Percentiles rank a stretch among this genome's conserved stretches.
Evolutionary conservation across 768 basidiomycete genomes (phyloP).

Genomic region (Termitomyces heimii): DNA sequence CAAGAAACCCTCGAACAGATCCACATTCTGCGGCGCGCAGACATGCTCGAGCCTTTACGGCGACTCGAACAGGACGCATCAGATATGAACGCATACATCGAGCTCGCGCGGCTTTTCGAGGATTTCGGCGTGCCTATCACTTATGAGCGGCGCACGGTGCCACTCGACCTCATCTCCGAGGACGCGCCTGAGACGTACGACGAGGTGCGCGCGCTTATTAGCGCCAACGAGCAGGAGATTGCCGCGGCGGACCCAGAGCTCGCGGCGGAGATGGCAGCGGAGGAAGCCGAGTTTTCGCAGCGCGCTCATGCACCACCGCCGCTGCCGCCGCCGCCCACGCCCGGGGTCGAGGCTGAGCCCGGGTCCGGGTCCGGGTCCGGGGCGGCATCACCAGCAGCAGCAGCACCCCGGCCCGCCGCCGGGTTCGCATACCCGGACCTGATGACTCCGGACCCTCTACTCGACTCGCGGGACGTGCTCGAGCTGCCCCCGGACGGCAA

Average conservation of each 20-base stretch:
- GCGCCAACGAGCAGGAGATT: background rate
- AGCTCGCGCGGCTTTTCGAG: background rate
- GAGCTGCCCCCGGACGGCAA: conserved; percentile 45
- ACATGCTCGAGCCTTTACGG: background rate
- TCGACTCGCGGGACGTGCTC: conserved; percentile 53
- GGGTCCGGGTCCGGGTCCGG: no score
- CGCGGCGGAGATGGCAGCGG: conserved; percentile 4
- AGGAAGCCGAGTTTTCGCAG: background rate
- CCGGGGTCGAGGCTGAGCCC: no score
- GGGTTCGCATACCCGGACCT: conserved; percentile 50
- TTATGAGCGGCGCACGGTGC: background rate
- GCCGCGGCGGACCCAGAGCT: background rate
- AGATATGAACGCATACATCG: background rate
- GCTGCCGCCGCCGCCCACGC: no score
- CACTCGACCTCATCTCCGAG: background rate
- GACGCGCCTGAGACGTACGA: background rate
- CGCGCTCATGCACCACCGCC: no score
- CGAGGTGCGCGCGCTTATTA: background rate
- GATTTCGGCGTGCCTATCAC: background rate
- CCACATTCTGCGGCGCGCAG: background rate
- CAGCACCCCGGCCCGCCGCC: no score
- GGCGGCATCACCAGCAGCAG: no score
- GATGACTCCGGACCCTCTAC: conserved; percentile 52
- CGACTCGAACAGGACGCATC: background rate
- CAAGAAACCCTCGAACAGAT: background rate